Evolutionary conservation across 345 rosid species (phyloP).

Genomic region (Syzygium aromaticum): DNA sequence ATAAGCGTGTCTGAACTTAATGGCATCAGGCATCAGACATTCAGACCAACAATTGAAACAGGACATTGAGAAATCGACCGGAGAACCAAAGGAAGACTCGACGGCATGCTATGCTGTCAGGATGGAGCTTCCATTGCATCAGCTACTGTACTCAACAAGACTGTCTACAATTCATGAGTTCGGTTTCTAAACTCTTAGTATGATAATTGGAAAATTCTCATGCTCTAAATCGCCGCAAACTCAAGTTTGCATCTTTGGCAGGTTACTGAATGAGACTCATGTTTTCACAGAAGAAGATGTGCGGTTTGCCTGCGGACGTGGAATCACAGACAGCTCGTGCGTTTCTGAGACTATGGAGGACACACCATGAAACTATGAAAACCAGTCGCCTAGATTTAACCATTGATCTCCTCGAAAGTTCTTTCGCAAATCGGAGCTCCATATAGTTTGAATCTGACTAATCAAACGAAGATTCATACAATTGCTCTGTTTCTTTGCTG

Average conservation of each 20-base stretch:
- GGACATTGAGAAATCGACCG: background rate
- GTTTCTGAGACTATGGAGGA: background rate
- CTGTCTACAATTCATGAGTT: background rate
- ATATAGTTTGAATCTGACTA: fast-evolving
- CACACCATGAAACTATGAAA: background rate
- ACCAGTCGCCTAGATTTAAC: background rate
- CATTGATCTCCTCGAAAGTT: background rate
- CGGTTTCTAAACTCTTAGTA: background rate
- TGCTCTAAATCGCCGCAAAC: background rate
- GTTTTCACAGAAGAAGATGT: slow-evolving; percentile 3
- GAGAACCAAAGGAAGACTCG: background rate
- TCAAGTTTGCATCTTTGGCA: background rate
- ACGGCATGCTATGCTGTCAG: background rate
- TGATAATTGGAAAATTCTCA: background rate
- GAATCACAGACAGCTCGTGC: background rate
- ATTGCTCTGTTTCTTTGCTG: background rate
- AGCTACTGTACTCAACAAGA: background rate
- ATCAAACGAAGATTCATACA: background rate
- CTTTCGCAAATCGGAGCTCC: background rate
- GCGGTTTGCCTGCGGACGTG: slow-evolving; percentile 1
- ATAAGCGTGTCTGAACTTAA: background rate
- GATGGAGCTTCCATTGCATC: background rate
- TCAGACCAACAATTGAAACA: background rate
- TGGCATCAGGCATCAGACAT: background rate
- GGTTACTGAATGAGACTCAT: slow-evolving; percentile 8